Conservation (phyloP, 148 eudicot species). For the Silene latifolia region DNA sequence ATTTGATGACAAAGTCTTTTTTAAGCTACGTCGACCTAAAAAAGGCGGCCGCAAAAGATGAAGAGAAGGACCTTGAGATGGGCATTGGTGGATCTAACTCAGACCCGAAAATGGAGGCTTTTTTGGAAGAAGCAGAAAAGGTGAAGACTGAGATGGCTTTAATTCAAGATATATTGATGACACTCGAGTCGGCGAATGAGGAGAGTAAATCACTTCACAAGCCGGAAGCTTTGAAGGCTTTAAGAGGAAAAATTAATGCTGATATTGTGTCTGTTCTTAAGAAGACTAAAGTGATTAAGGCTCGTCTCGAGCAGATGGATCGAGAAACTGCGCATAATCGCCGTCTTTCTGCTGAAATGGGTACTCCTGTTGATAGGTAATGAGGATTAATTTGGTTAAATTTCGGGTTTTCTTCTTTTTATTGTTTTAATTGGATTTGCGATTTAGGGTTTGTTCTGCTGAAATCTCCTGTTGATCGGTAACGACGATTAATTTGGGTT, state of each 20-base stretch:
- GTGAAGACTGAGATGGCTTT: conserved; percentile 62
- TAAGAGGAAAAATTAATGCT: conserved; percentile 50
- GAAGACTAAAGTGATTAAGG: conserved; percentile 57
- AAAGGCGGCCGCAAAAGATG: conserved; percentile 69
- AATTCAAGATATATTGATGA: conserved; percentile 45
- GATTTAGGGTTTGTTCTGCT: background rate
- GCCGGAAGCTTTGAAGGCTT: conserved; percentile 59
- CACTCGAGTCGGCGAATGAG: conserved; percentile 52
- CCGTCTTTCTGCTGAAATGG: conserved; percentile 53
- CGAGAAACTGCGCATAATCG: conserved; percentile 49
- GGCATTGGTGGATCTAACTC: conserved; percentile 20
- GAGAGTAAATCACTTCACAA: conserved; percentile 71
- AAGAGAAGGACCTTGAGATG: conserved; percentile 55
- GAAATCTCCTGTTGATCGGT: too few species aligned
- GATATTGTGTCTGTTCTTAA: conserved; percentile 66
- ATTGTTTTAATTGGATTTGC: background rate
- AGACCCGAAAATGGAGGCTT: conserved; percentile 62
- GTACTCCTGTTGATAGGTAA: conserved; percentile 62
- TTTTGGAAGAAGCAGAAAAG: conserved; percentile 76
- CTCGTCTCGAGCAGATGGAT: conserved; percentile 72
- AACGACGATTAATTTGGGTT: too few species aligned
- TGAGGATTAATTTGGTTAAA: background rate
- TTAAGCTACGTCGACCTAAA: conserved; percentile 75
- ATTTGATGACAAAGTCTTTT: conserved; percentile 90
- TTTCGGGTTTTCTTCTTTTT: background rate